These are phyloP conservation scores for Phyllosticta capitalensis DNA, from an alignment of 2,329 filamentous ascomycete species.

Conservation along the genomic window DNA sequence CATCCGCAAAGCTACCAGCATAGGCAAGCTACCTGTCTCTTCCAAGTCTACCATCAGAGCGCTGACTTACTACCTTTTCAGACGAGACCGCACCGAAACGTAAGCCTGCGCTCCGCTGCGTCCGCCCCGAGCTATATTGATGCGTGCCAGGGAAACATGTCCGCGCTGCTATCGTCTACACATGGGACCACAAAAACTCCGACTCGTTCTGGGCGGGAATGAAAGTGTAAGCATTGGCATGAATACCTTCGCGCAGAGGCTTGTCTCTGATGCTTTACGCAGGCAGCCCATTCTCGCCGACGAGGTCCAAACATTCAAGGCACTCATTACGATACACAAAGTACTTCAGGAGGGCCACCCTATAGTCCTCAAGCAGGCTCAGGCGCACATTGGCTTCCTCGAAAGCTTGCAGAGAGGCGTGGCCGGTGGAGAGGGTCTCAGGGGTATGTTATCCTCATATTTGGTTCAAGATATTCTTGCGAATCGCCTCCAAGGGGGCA, in stretches of 20 bases:
- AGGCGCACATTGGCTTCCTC: conserved; percentile 81
- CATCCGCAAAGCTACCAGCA: conserved; percentile 58
- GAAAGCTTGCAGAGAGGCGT: conserved; percentile 83
- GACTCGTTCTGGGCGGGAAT: conserved; percentile 94
- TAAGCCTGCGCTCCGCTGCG: conserved; percentile 24
- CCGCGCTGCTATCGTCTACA: conserved; percentile 94
- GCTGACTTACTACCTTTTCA: conserved; percentile 19
- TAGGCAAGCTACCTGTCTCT: conserved; percentile 34
- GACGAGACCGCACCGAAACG: conserved; percentile 60
- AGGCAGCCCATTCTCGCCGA: conserved; percentile 97
- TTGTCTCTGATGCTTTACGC: conserved; percentile 10
- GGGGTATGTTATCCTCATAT: conserved; percentile 44
- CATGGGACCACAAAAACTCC: conserved; percentile 97
- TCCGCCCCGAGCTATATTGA: conserved; percentile 21
- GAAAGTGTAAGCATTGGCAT: conserved; percentile 62
- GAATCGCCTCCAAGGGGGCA: background rate
- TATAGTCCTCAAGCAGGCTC: conserved; percentile 74
- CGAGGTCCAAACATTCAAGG: conserved; percentile 98
- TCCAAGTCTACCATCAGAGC: background rate
- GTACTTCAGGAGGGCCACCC: conserved; percentile 96
- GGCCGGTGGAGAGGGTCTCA: conserved; percentile 65
- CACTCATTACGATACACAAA: conserved; percentile 93
- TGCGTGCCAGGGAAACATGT: conserved; percentile 69
- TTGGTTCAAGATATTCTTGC: background rate
- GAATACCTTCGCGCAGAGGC: background rate